These are phyloP conservation scores for Populus trichocarpa DNA, from an alignment of 441 rosid species.

Conservation along the genomic window DNA sequence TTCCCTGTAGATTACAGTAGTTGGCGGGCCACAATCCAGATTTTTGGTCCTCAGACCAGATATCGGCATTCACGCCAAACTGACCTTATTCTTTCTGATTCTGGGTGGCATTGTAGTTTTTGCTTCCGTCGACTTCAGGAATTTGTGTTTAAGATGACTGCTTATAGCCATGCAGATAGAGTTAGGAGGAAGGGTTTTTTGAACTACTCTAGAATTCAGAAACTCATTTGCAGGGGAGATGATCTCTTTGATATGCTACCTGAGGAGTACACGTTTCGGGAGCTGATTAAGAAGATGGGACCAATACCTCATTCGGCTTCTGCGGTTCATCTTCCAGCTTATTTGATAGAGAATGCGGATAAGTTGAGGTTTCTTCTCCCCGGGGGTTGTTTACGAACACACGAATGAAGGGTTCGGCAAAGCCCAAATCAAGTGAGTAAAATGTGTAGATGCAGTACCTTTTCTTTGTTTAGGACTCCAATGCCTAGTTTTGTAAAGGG, in stretches of 20 bases:
- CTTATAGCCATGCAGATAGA: constrained; percentile 85
- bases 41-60: constrained; percentile 38
- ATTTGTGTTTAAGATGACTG: constrained; percentile 78
- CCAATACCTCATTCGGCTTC: constrained; percentile 63
- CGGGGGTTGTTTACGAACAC: constrained; percentile 61
- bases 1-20: constrained; percentile 84
- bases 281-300: constrained; percentile 77
- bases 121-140: constrained; percentile 61
- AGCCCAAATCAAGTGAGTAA: neutral
- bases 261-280: constrained; percentile 68
- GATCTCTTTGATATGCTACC: constrained; percentile 90
- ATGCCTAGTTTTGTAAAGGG: neutral
- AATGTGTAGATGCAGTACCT: neutral
- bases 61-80: constrained; percentile 78
- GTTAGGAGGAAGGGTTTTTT: constrained; percentile 49
- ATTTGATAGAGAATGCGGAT: constrained; percentile 69
- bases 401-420: constrained; percentile 17
- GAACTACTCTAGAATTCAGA: constrained; percentile 56
- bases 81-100: constrained; percentile 61
- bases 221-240: constrained; percentile 55
- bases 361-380: constrained; percentile 77
- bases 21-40: constrained; percentile 74
- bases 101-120: constrained; percentile 97
- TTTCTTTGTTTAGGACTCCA: neutral
- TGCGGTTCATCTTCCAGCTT: constrained; percentile 82